Evolutionary conservation across 768 basidiomycete genomes (phyloP), one percentile per base, ranked within the genome.

Genomic region (Suillus decipiens): DNA sequence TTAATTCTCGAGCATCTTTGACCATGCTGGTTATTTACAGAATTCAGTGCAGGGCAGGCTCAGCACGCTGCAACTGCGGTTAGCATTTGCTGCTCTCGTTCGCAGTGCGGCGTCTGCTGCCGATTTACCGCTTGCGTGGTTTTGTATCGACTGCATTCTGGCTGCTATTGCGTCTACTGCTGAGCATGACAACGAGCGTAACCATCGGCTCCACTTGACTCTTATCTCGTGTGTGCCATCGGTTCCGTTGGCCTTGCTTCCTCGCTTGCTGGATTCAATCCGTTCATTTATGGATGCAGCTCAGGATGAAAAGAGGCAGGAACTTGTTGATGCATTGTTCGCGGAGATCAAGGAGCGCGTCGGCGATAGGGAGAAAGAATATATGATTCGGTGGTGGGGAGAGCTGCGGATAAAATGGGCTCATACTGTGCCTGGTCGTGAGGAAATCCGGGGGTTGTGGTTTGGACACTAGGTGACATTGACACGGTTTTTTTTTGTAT

Each of bases 41-140:
- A 92, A 89, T 72, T 87, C 90, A 1, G 71, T 72, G 1, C 83
- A 89, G 45, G 85, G 82, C 31, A 81, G 78, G 64, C 78, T 95
- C 15, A 89, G 80, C 62, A 83, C 82, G 0, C 61, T 79, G 0
- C 94, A 95, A 69, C 80, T 95, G 9, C 77, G 88, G 34, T 80
- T 93, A 45, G 92, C 94, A 7, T 93, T 84, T 69, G 79, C 88
- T n/a, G 83, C 89, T 8, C 80, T 94, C 14, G 86, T 92, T 31
- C 78, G 82, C 64, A 83, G 86, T 61, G 89, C 90, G 1, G 79
- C 64, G 19, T 67, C 80, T 43, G 78, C 81, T 2, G 77, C 78
- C 58, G 73, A 78, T 47, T 67, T 69, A 42, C 76, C 82, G 0
- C 79, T 91, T n/a, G 86, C 86, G 4, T 89, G 88, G 85, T 82